These are phyloP conservation scores for Apiotrichum sp. DNA, from an alignment of 1,284 basidiomycete genomes.

Conservation along the genomic window DNA sequence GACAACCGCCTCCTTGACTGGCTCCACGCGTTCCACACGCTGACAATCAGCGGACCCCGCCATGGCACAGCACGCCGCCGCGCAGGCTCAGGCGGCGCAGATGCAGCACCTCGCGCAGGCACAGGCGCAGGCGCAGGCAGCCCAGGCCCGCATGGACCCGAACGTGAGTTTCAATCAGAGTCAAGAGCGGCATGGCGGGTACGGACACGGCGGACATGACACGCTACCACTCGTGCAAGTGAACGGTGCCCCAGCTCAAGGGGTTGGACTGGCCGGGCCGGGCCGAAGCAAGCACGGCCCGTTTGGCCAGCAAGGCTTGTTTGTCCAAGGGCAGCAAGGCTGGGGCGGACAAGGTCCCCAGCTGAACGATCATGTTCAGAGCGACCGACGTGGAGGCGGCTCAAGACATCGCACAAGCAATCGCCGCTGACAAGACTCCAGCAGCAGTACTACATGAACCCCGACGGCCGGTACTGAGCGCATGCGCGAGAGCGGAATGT, in stretches of 20 bases:
- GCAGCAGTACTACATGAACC: constrained; percentile 33
- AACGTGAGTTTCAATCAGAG: constrained; percentile 16
- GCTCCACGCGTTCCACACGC: neutral
- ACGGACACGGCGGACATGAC: neutral
- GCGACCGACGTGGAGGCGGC: too few relatives aligned
- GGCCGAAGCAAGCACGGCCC: too few relatives aligned
- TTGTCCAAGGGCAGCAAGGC: too few relatives aligned
- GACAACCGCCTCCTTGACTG: too few relatives aligned
- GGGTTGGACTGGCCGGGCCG: too few relatives aligned
- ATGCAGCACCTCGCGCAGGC: constrained; percentile 27
- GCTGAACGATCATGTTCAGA: too few relatives aligned
- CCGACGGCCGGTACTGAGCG: constrained; percentile 21
- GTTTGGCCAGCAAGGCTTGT: too few relatives aligned
- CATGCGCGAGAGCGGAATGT: neutral
- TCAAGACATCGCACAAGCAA: too few relatives aligned
- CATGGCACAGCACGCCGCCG: constrained; percentile 24
- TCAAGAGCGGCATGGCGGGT: neutral
- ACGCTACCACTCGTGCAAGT: too few relatives aligned
- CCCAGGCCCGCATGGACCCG: constrained; percentile 28
- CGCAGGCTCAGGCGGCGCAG: constrained; percentile 30
- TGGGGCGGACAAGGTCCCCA: too few relatives aligned
- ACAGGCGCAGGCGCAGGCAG: constrained; percentile 25
- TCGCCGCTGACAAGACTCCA: constrained; percentile 11
- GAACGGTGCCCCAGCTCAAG: too few relatives aligned
- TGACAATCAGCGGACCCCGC: constrained; percentile 17